Percentiles rank a stretch among this genome's conserved stretches.
phyloP scores from a whole-genome alignment of 805 yeast genomes.

The Candida ulmi region DNA sequence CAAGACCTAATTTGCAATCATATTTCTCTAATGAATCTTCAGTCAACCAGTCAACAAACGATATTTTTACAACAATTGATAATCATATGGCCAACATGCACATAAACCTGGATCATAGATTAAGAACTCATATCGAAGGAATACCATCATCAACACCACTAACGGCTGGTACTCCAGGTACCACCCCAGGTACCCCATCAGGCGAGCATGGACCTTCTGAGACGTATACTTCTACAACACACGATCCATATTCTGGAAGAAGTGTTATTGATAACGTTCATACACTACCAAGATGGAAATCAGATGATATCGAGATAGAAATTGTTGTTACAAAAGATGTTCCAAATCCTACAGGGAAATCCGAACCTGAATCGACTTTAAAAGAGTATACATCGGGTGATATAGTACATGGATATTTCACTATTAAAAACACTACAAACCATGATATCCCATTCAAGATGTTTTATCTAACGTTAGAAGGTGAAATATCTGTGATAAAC shows the following conservation, averaged over 20 bases:
- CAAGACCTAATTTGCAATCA: not conserved
- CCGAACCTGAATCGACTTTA: slow-evolving; percentile 28
- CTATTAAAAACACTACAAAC: slow-evolving; percentile 41
- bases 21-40: not conserved
- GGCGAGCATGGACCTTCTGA: too few relatives aligned
- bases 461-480: slow-evolving; percentile 50
- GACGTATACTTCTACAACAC: too few relatives aligned
- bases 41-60: not conserved
- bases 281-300: slow-evolving; percentile 29
- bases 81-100: too few relatives aligned
- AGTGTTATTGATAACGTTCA: slow-evolving; percentile 49
- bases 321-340: slow-evolving; percentile 48
- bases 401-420: slow-evolving; percentile 52
- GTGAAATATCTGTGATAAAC: slow-evolving; percentile 29
- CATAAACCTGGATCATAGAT: too few relatives aligned
- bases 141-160: too few relatives aligned
- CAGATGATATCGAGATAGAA: slow-evolving; percentile 41
- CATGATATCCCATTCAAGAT: slow-evolving; percentile 52
- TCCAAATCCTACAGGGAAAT: slow-evolving; percentile 34
- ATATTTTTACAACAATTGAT: not conserved
- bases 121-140: too few relatives aligned
- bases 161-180: not conserved
- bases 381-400: slow-evolving; percentile 65
- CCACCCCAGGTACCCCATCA: too few relatives aligned
- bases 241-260: slow-evolving; percentile 16